Evolutionary conservation across 345 rosid species (phyloP).

Genomic region (Noccaea bulbosa): DNA sequence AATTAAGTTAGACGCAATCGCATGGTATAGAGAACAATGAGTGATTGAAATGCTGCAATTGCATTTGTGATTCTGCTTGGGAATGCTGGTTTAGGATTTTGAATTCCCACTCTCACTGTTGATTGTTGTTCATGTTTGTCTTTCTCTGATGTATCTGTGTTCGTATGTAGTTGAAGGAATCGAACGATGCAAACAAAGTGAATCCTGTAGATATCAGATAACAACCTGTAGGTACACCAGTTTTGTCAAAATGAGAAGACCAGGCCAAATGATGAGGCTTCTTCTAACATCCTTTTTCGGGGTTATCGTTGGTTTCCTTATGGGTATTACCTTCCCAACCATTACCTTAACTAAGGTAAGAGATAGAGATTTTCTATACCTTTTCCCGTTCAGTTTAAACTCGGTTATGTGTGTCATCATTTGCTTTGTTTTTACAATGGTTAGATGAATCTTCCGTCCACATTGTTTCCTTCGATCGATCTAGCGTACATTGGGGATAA

Average conservation of each 20-base stretch:
- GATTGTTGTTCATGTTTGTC: constrained; percentile 1
- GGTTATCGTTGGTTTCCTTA: constrained; percentile 74
- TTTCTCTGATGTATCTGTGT: not conserved
- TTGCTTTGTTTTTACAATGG: constrained; percentile 39
- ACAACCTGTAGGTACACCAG: not conserved
- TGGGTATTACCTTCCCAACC: constrained; percentile 81
- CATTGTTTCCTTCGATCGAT: constrained; percentile 80
- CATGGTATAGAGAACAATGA: not conserved
- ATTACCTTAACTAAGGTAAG: constrained; percentile 75
- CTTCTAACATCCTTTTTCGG: constrained; percentile 68
- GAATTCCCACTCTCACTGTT: not conserved
- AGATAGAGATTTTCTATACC: not conserved
- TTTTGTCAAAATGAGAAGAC: constrained; percentile 52
- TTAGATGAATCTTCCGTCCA: constrained; percentile 86
- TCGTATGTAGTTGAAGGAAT: constrained; percentile 5
- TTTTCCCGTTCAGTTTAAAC: constrained; percentile 1
- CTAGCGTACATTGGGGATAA: constrained; percentile 80
- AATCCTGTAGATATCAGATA: constrained; percentile 19
- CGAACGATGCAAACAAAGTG: not conserved
- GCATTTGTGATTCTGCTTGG: not conserved
- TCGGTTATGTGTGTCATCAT: not conserved
- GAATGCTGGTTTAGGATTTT: not conserved
- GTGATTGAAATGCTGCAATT: not conserved
- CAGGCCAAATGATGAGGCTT: constrained; percentile 75
- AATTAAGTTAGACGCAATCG: too few species aligned